Conservation (phyloP, 768 basidiomycete species). For the Kwoniella sp. region DNA sequence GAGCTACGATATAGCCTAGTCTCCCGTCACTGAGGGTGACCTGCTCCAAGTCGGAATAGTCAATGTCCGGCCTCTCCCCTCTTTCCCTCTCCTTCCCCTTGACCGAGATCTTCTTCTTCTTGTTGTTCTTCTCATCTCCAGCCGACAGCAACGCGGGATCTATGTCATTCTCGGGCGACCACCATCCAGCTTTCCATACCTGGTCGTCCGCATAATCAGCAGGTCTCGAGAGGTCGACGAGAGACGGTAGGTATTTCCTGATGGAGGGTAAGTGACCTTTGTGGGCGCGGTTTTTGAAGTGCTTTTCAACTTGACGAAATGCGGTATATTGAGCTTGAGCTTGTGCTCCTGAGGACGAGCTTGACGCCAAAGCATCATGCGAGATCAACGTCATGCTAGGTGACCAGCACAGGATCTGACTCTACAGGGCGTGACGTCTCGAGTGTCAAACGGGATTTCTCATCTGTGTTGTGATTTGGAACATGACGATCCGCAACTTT, state of each 20-base stretch:
- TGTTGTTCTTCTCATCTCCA: constrained; percentile 10
- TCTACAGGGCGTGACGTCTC: too few relatives aligned
- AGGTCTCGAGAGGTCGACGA: constrained; percentile 48
- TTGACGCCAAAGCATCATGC: background rate
- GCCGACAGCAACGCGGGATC: background rate
- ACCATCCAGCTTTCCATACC: constrained; percentile 51
- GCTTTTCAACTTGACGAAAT: constrained; percentile 47
- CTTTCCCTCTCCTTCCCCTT: constrained; percentile 40
- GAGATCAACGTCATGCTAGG: background rate
- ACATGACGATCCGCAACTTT: too few relatives aligned
- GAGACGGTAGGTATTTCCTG: constrained; percentile 19
- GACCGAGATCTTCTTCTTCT: background rate
- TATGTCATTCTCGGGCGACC: constrained; percentile 23
- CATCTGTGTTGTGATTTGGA: too few relatives aligned
- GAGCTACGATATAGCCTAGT: constrained; percentile 37
- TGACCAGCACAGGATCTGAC: too few relatives aligned
- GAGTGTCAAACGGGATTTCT: too few relatives aligned
- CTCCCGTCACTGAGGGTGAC: constrained; percentile 30
- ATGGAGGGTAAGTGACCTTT: constrained; percentile 28
- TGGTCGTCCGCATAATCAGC: constrained; percentile 37
- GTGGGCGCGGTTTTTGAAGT: constrained; percentile 42
- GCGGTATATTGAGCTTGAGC: constrained; percentile 26
- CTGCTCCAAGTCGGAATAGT: constrained; percentile 20
- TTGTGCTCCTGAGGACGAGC: background rate
- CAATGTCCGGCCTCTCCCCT: constrained; percentile 23